These are phyloP conservation scores for Ambrosiella xylebori DNA, from an alignment of 2,329 filamentous ascomycete species.

Conservation along the genomic window DNA sequence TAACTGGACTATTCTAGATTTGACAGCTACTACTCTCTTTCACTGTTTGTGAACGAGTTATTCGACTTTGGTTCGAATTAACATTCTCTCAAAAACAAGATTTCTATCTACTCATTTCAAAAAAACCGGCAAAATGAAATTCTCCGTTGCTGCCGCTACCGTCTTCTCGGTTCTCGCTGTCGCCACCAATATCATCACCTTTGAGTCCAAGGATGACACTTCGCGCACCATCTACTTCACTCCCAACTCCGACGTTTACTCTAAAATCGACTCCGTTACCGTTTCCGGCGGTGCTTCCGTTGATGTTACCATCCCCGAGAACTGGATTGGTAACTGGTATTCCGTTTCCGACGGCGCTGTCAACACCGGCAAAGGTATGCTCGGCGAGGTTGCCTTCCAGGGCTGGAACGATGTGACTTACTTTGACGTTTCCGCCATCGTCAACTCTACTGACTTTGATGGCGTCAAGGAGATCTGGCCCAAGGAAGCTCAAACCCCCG, in stretches of 20 bases:
- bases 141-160: slow-evolving; percentile 22
- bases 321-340: slow-evolving; percentile 35
- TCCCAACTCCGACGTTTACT: slow-evolving; percentile 21
- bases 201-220: slow-evolving; percentile 38
- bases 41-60: background rate
- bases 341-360: slow-evolving; percentile 28
- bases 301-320: slow-evolving; percentile 26
- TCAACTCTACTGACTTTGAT: slow-evolving; percentile 30
- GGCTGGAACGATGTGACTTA: slow-evolving; percentile 32
- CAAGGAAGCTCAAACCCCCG: slow-evolving; percentile 19
- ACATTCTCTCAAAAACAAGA: slow-evolving; percentile 1
- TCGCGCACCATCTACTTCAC: slow-evolving; percentile 35
- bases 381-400: slow-evolving; percentile 33
- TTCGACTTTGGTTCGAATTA: background rate
- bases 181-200: slow-evolving; percentile 35
- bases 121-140: slow-evolving; percentile 9
- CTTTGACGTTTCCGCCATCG: slow-evolving; percentile 43
- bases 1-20: background rate
- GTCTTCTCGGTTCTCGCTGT: slow-evolving; percentile 28
- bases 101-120: background rate
- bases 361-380: slow-evolving; percentile 29
- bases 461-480: slow-evolving; percentile 41
- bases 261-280: slow-evolving; percentile 22
- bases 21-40: background rate
- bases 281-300: slow-evolving; percentile 24